phyloP scores from a whole-genome alignment of 1,284 basidiomycete species.

The Psilocybe mexicana region DNA sequence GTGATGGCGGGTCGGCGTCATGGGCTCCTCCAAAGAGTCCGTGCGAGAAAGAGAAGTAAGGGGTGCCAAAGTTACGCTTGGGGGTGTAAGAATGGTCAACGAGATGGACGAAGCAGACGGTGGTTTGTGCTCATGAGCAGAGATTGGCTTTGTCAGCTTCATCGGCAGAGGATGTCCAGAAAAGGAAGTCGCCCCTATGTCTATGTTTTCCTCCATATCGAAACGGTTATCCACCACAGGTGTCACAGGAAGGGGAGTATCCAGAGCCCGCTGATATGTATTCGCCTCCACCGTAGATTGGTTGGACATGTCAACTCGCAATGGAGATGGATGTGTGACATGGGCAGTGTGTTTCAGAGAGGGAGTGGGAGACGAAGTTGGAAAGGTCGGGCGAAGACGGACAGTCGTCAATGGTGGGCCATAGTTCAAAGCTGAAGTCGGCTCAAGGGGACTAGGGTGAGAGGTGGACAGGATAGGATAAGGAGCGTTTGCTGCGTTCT shows the following conservation, averaged over 20 bases:
- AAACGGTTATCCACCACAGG: slow-evolving; percentile 25
- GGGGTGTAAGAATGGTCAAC: slow-evolving; percentile 8
- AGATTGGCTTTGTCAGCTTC: slow-evolving; percentile 14
- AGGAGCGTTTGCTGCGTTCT: slow-evolving; percentile 8
- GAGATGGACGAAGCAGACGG: slow-evolving; percentile 5
- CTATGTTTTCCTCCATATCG: slow-evolving; percentile 5
- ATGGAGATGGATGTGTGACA: slow-evolving; percentile 23
- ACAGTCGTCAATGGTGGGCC: slow-evolving; percentile 26
- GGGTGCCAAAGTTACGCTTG: slow-evolving; percentile 7
- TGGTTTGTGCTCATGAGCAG: slow-evolving; percentile 17
- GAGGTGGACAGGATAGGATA: not conserved
- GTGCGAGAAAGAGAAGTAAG: slow-evolving; percentile 1
- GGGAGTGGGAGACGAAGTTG: slow-evolving; percentile 11
- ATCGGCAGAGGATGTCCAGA: slow-evolving; percentile 16
- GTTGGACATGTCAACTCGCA: slow-evolving; percentile 14
- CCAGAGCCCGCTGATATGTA: slow-evolving; percentile 31
- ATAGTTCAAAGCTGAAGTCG: not conserved
- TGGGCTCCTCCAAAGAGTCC: slow-evolving; percentile 22
- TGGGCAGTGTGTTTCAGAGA: slow-evolving; percentile 11
- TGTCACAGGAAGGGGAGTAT: slow-evolving; percentile 36
- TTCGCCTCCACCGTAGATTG: slow-evolving; percentile 11
- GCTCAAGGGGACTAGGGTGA: not conserved
- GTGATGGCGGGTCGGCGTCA: slow-evolving; percentile 33
- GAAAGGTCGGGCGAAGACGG: slow-evolving; percentile 20
- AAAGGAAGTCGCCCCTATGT: slow-evolving; percentile 5